A percentile compares a stretch with the other conserved stretches of the same genome.
Evolutionary conservation across 768 basidiomycete species (phyloP).

Genomic region (Lentinula detonsa): DNA sequence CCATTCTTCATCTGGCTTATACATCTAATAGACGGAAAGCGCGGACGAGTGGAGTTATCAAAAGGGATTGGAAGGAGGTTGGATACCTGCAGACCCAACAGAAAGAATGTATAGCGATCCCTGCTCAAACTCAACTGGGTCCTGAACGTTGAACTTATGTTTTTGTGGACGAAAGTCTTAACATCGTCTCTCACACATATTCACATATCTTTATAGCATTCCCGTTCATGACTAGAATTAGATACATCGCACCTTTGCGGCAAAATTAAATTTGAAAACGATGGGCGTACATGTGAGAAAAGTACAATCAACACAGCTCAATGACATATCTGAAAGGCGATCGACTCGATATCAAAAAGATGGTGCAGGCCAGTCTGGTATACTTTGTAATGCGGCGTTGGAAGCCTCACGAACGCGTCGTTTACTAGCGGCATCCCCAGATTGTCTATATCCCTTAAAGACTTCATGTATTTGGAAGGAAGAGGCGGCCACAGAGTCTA

Average conservation of each 20-base stretch:
- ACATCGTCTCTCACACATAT: background rate
- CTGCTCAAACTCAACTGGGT: conserved; percentile 28
- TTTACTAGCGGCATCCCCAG: conserved; percentile 65
- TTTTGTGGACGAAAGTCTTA: background rate
- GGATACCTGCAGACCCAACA: conserved; percentile 71
- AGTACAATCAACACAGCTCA: too few species aligned
- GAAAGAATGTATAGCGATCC: conserved; percentile 59
- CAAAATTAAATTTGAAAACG: background rate
- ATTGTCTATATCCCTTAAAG: conserved; percentile 66
- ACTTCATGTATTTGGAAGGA: conserved; percentile 76
- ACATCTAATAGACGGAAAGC: conserved; percentile 43
- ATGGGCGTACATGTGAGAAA: too few species aligned
- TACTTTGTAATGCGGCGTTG: conserved; percentile 62
- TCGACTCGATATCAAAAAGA: conserved; percentile 19
- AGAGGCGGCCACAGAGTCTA: conserved; percentile 64
- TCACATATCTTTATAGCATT: conserved; percentile 1
- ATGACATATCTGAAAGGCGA: background rate
- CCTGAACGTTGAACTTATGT: background rate
- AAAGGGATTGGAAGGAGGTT: conserved; percentile 66
- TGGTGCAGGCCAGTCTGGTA: conserved; percentile 72
- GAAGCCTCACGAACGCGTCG: conserved; percentile 71
- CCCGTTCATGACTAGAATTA: background rate
- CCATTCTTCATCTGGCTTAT: conserved; percentile 1
- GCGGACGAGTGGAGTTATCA: conserved; percentile 77
- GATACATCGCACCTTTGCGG: background rate